phyloP scores from a whole-genome alignment of 768 basidiomycete species.

The Mrakia gelida region DNA sequence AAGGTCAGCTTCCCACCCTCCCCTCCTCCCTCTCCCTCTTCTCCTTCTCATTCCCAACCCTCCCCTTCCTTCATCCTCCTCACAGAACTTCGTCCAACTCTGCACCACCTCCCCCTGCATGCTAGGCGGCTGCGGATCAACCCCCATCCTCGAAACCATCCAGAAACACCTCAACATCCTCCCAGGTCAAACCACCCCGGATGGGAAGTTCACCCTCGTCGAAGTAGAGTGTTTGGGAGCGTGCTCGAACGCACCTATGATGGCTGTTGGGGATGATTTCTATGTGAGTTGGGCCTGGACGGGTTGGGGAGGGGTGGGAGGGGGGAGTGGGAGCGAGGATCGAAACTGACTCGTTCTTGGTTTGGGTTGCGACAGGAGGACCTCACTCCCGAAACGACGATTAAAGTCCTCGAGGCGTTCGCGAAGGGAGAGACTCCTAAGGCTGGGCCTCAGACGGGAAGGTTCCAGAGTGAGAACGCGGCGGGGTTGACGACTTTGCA shows the following conservation, averaged over 20 bases:
- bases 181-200: constrained; percentile 86
- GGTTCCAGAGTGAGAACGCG: constrained; percentile 86
- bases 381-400: constrained; percentile 49
- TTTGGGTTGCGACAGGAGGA: constrained; percentile 43
- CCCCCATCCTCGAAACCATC: constrained; percentile 79
- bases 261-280: constrained; percentile 93
- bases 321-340: no score
- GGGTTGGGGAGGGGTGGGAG: not conserved
- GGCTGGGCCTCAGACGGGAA: constrained; percentile 85
- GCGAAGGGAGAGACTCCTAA: constrained; percentile 71
- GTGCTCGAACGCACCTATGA: constrained; percentile 88
- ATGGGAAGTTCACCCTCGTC: constrained; percentile 93
- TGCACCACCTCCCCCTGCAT: constrained; percentile 99
- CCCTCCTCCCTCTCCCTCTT: not conserved
- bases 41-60: not conserved
- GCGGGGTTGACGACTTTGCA: constrained; percentile 78
- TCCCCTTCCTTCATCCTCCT: constrained; percentile 51
- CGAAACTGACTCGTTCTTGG: not conserved
- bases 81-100: constrained; percentile 85
- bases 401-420: constrained; percentile 47
- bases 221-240: constrained; percentile 99
- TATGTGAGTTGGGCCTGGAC: constrained; percentile 59
- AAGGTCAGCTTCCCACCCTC: not conserved
- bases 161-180: constrained; percentile 76
- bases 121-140: constrained; percentile 71